These are phyloP conservation scores for Cutaneotrichosporon mucoides DNA, from an alignment of 1,284 basidiomycete species.

Conservation along the genomic window DNA sequence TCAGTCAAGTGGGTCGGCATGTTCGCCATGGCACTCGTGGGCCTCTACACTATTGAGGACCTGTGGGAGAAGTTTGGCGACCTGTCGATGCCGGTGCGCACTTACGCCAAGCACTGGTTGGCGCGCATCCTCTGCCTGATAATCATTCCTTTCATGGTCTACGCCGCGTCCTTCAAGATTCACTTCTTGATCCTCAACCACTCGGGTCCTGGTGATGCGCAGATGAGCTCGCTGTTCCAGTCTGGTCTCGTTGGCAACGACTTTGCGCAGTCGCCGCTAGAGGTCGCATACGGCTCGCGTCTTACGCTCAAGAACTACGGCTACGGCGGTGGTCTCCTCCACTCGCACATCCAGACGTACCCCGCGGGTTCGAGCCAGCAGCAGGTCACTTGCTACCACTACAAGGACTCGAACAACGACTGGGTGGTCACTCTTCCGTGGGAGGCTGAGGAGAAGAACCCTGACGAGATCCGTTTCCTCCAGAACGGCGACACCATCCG, in stretches of 20 bases:
- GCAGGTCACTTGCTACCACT: conserved; percentile 98
- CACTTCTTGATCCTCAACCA: conserved; percentile 94
- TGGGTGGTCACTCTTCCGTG: conserved; percentile 79
- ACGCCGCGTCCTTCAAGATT: conserved; percentile 90
- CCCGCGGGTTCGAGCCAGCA: conserved; percentile 89
- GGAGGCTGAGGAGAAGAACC: conserved; percentile 56
- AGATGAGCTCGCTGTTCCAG: conserved; percentile 98
- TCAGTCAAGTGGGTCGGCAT: conserved; percentile 97
- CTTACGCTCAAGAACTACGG: conserved; percentile 96
- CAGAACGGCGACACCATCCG: conserved; percentile 76
- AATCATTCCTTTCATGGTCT: conserved; percentile 81
- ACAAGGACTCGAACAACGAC: conserved; percentile 97
- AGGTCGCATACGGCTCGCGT: conserved; percentile 85
- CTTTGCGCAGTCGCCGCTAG: conserved; percentile 81
- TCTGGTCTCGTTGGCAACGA: conserved; percentile 94
- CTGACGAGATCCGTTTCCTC: conserved; percentile 64
- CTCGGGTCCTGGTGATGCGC: conserved; percentile 91
- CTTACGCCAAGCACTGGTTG: conserved; percentile 86
- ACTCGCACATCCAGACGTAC: conserved; percentile 93
- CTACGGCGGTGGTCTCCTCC: conserved; percentile 91
- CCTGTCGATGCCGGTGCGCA: conserved; percentile 76
- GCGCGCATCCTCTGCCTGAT: conserved; percentile 85
- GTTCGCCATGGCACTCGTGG: conserved; percentile 90
- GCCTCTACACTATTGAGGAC: conserved; percentile 94
- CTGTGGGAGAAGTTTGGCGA: conserved; percentile 99